Conservation (phyloP, 495 filamentous ascomycete genomes). For the Hypoxylon trugodes region DNA sequence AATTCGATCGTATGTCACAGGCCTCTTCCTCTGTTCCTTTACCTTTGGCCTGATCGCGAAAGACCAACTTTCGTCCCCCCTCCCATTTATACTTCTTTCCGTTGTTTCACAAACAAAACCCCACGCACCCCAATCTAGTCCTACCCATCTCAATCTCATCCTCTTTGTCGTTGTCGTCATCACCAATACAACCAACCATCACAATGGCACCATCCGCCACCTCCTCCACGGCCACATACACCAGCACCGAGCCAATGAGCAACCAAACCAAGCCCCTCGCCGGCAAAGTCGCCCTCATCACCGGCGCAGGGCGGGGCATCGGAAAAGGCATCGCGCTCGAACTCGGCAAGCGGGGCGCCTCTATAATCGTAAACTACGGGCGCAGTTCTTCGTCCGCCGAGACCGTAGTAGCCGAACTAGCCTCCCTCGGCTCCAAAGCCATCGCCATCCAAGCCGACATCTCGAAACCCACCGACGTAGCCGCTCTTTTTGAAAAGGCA, state of each 20-base stretch:
- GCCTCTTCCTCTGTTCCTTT: neutral
- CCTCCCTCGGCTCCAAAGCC: constrained; percentile 63
- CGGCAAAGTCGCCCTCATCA: constrained; percentile 77
- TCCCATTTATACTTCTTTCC: too few relatives aligned
- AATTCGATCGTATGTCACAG: neutral
- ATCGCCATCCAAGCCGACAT: constrained; percentile 81
- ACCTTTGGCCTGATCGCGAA: too few relatives aligned
- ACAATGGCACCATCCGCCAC: neutral
- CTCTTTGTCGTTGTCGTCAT: too few relatives aligned
- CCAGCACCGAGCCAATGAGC: constrained; percentile 39
- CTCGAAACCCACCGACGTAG: constrained; percentile 69
- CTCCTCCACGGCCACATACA: too few relatives aligned
- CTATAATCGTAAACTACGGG: constrained; percentile 81
- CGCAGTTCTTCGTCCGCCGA: constrained; percentile 68
- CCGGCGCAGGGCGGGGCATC: constrained; percentile 74
- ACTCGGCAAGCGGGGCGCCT: constrained; percentile 77
- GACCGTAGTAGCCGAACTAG: constrained; percentile 68
- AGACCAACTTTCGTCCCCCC: too few relatives aligned
- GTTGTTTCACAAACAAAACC: too few relatives aligned
- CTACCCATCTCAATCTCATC: too few relatives aligned
- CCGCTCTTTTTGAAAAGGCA: constrained; percentile 62
- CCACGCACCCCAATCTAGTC: too few relatives aligned
- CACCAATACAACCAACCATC: neutral
- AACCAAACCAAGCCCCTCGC: constrained; percentile 52
- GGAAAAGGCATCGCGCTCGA: constrained; percentile 80